Evolutionary conservation across 2,329 filamentous ascomycete species (phyloP), one percentile per base, ranked within the genome.

Genomic region (Septoria linicola): DNA sequence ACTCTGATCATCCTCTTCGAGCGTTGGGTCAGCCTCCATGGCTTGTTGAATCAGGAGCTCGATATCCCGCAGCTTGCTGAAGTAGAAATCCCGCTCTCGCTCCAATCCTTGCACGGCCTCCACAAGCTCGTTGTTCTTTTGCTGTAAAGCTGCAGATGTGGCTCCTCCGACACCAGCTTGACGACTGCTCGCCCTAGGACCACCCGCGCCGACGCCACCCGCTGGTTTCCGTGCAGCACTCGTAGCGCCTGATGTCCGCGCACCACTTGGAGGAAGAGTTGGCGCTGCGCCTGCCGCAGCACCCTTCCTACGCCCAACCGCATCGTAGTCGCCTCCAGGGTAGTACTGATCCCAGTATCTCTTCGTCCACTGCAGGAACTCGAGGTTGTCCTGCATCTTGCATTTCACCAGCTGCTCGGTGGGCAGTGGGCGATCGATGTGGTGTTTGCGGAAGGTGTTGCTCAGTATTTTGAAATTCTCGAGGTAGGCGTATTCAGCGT

Each of bases 321-420:
- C 89, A 69, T 99, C 93, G 76, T 99, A 99, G 59, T 97, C 93
- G 65, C 93, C 90, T 53, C 93, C 93, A 6, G 93, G 93, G 74
- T 89, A 99, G 79, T 96, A 90, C 70, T 96, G 89, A 68, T 99
- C 93, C 93, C 93, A 99, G 77, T 90, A 96, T 63, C 81, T 80
- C 81, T 99, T 99, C 53, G 85, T 85, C 87, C 90, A 99, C 76
- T 99, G 93, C 55, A 99, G 79, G 72, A 99, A 99, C 70, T 97
- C 93, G 64, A 99, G 87, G 77, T 99, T 99, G 73, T 99, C 93
- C 80, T 99, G 93, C 92, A 99, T 99, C 79, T 96, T 96, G 80
- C 93, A 99, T 74, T 97, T 99, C 65, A 93, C 83, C 54, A 99
- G 84, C 52, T 81, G 78, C 72, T 96, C 84, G 69, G 97, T 89